Evolutionary conservation across 2,329 filamentous ascomycete genomes (phyloP).

Genomic region (Penicillium nordicum): DNA sequence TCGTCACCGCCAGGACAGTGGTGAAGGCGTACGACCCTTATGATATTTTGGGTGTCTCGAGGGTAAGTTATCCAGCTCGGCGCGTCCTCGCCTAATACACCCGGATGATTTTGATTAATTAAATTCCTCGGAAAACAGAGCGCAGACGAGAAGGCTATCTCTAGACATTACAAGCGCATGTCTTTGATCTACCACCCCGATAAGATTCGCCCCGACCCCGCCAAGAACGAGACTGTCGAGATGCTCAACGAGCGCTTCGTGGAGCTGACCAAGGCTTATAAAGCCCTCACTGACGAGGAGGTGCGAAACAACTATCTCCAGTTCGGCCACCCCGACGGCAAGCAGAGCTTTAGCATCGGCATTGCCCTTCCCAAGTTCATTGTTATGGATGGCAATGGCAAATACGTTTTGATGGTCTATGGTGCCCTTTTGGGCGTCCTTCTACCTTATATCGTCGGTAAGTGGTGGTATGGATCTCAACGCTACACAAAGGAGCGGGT

Average conservation of each 20-base stretch:
- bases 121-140: conserved; percentile 50
- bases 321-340: conserved; percentile 94
- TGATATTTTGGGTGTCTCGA: conserved; percentile 82
- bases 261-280: conserved; percentile 95
- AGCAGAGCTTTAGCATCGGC: conserved; percentile 96
- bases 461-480: conserved; percentile 98
- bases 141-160: conserved; percentile 84
- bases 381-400: conserved; percentile 87
- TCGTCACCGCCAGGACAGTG: conserved; percentile 66
- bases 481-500: conserved; percentile 90
- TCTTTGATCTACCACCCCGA: conserved; percentile 88
- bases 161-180: conserved; percentile 81
- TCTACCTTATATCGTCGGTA: conserved; percentile 87
- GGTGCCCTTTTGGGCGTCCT: conserved; percentile 82
- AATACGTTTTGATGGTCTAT: conserved; percentile 90
- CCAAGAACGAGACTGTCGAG: conserved; percentile 87
- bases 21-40: conserved; percentile 95
- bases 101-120: background rate
- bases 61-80: conserved; percentile 51
- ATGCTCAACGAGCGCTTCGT: conserved; percentile 84
- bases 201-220: conserved; percentile 77
- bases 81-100: background rate
- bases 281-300: conserved; percentile 94
- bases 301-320: conserved; percentile 95
- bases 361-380: conserved; percentile 94